Base-by-base conservation (phyloP, 1,139 yeast genomes). In the Suhomyces anneliseae region DNA sequence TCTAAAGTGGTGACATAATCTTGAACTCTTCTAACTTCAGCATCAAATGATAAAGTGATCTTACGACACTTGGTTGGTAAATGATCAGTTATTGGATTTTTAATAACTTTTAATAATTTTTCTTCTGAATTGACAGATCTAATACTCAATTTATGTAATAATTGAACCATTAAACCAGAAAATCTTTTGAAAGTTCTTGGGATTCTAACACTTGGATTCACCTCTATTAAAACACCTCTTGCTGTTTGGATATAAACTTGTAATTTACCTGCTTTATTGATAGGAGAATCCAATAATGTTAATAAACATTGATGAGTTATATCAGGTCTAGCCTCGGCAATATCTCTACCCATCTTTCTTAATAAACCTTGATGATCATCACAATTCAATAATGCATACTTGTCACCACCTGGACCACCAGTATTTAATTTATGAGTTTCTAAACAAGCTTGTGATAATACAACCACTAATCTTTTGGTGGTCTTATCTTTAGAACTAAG, bases 141-240 rank as follows among this genome's bases (percentile, higher is more conserved):
- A 60, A 93, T 95, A 48, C 96, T 87, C 57, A 93, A 79, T 68
- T 90, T 87, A 68, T 93, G 98, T 57, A 93, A 76, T 50, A 93
- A 78, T 69, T 93, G 99, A 41, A 93, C 99, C 98, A 93, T 93
- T 56, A 93, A 80, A 11, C 99, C 99, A 8, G 97, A 89, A 64
- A 93, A 93, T 69, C 99, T 85, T 71, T 93, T 93, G 73, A 93
- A 93, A 1, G 99, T 93, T 76, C 99, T 85, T 49, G 99, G 99
- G 59, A 93, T 93, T 70, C 99, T 85, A 44, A 93, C 98, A 40
- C 90, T 81, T 40, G 99, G 99, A 64, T 93, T 93, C 49, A 95
- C 96, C 68, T 93, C 99, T 61, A 93, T 83, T 55, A 93, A 80
- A 14, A 93, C 97, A 34, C 97, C 97, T 57, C 95, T 81, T 12